Evolutionary conservation across 2,329 filamentous ascomycete species (phyloP).

Genomic region (Ascochyta koolunga): DNA sequence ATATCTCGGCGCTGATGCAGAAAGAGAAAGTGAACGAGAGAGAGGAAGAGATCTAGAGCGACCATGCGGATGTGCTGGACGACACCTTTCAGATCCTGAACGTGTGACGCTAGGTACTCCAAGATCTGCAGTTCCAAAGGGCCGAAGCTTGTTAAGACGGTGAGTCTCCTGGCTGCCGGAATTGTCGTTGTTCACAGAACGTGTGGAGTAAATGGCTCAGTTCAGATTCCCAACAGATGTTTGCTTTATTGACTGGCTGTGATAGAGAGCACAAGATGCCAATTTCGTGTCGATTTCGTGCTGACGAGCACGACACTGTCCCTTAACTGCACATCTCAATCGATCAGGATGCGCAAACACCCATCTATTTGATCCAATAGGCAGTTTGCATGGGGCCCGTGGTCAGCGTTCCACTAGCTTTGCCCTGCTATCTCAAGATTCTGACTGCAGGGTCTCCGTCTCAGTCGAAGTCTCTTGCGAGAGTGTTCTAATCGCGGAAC

Average conservation of each 20-base stretch:
- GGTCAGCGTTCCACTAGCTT: neutral
- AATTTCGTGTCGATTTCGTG: neutral
- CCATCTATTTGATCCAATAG: too few relatives aligned
- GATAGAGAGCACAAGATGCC: neutral
- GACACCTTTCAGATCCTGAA: neutral
- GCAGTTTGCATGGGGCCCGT: too few relatives aligned
- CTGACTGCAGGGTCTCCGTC: neutral
- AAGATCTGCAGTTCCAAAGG: slow-evolving; percentile 5
- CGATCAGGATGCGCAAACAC: too few relatives aligned
- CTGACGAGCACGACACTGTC: neutral
- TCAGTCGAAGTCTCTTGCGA: neutral
- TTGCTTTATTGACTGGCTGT: neutral
- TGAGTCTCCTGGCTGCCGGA: neutral
- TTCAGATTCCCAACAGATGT: neutral
- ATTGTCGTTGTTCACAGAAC: neutral
- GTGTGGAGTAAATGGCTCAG: neutral
- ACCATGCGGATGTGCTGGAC: neutral
- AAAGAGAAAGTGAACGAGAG: neutral
- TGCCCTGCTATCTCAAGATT: neutral
- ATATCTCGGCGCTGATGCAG: too few relatives aligned
- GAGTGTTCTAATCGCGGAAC: neutral
- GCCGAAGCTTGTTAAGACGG: slow-evolving; percentile 8
- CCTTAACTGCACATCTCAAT: too few relatives aligned
- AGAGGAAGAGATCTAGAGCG: neutral
- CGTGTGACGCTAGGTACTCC: slow-evolving; percentile 1